A percentile compares a stretch with the other conserved stretches of the same genome.
phyloP scores from a whole-genome alignment of 1,139 yeast genomes.

The Nadsonia starkeyi-henricii region DNA sequence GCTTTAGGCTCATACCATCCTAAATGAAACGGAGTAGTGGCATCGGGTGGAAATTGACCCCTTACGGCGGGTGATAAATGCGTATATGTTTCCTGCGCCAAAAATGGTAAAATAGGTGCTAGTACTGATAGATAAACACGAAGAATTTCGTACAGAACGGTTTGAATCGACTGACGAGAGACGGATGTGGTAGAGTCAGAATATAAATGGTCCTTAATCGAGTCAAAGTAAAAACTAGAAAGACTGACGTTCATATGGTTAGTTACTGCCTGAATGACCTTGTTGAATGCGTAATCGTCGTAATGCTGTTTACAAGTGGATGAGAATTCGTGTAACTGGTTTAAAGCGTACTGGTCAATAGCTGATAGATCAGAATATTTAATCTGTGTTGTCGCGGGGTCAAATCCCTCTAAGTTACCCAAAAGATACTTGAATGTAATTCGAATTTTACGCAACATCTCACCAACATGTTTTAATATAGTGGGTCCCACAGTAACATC shows the following conservation, averaged over 20 bases:
- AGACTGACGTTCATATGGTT: slow-evolving; percentile 61
- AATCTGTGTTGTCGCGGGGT: slow-evolving; percentile 11
- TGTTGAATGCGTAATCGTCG: slow-evolving; percentile 48
- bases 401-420: slow-evolving; percentile 42
- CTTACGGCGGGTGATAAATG: slow-evolving; percentile 24
- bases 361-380: slow-evolving; percentile 32
- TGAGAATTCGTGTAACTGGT: slow-evolving; percentile 39
- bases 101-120: slow-evolving; percentile 70
- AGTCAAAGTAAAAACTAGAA: slow-evolving; percentile 76
- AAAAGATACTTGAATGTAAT: slow-evolving; percentile 67
- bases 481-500: slow-evolving; percentile 69
- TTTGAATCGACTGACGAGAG: slow-evolving; percentile 54
- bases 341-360: slow-evolving; percentile 53
- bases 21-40: slow-evolving; percentile 39
- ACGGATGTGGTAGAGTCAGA: slow-evolving; percentile 40
- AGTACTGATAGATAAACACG: slow-evolving; percentile 49
- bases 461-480: slow-evolving; percentile 61
- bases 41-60: slow-evolving; percentile 20
- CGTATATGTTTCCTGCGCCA: slow-evolving; percentile 83
- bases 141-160: slow-evolving; percentile 51
- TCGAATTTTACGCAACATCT: slow-evolving; percentile 66
- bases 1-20: slow-evolving; percentile 30
- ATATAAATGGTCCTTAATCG: slow-evolving; percentile 73
- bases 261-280: slow-evolving; percentile 47
- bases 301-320: slow-evolving; percentile 33